These are phyloP conservation scores for Cochlearia excelsa DNA, from an alignment of 345 rosid species.

Conservation along the genomic window DNA sequence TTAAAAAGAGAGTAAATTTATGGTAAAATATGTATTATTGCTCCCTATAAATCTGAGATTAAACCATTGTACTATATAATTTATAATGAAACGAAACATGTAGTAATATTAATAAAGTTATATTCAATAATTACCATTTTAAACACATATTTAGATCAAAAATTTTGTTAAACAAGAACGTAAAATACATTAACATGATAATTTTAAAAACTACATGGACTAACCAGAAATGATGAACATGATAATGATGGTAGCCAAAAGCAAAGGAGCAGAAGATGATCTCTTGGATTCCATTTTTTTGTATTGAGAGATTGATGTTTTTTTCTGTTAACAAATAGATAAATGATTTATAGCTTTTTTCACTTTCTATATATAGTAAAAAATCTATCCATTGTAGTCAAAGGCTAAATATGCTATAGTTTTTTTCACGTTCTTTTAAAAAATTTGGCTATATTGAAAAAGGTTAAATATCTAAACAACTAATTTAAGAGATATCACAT, in stretches of 20 bases:
- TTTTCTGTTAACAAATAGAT: not conserved
- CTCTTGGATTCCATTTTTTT: constrained; percentile 20
- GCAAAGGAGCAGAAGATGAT: not conserved
- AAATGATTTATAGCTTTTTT: not conserved
- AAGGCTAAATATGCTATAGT: too few relatives aligned
- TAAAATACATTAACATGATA: not conserved
- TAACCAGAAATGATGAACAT: constrained; percentile 20
- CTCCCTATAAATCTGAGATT: not conserved
- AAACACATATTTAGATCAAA: not conserved
- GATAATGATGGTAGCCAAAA: constrained; percentile 8
- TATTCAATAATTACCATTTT: not conserved
- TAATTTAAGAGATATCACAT: too few relatives aligned
- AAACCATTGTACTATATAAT: not conserved
- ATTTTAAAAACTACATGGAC: not conserved
- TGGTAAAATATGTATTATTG: too few relatives aligned
- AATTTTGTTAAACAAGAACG: not conserved
- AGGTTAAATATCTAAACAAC: too few relatives aligned
- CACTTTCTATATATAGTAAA: not conserved
- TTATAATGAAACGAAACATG: not conserved
- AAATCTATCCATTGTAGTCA: too few relatives aligned
- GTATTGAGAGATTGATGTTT: not conserved
- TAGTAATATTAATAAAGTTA: too few relatives aligned
- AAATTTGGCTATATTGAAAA: too few relatives aligned
- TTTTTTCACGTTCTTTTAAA: too few relatives aligned
- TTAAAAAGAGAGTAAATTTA: too few relatives aligned